Percentiles rank a stretch among this genome's conserved stretches.
phyloP scores from a whole-genome alignment of 805 yeast genomes.

The Clavispora phyllophila region DNA sequence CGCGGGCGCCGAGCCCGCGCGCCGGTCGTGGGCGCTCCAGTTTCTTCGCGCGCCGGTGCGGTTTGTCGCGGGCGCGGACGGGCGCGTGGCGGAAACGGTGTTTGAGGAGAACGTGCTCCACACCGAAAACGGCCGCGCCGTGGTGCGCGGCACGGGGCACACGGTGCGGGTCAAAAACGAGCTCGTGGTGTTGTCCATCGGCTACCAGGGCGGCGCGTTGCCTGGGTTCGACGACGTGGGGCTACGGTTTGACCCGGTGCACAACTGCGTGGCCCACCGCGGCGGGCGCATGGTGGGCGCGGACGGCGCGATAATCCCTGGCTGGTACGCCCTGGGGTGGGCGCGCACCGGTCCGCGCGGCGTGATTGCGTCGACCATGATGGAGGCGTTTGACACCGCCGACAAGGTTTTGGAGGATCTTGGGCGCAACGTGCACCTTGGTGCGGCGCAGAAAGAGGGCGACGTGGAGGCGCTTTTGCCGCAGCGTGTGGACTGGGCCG shows the following conservation, averaged over 20 bases:
- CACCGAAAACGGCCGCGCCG: constrained; percentile 26
- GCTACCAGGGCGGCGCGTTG: constrained; percentile 69
- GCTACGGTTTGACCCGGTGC: constrained; percentile 20
- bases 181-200: constrained; percentile 73
- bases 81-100: constrained; percentile 39
- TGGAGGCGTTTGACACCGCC: constrained; percentile 74
- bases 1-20: no score
- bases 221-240: constrained; percentile 46
- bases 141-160: constrained; percentile 33
- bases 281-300: constrained; percentile 26
- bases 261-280: constrained; percentile 27
- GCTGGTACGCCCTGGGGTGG: constrained; percentile 88
- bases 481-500: constrained; percentile 50
- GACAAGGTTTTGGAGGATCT: constrained; percentile 58
- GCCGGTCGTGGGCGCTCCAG: constrained; percentile 72
- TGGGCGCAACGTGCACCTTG: constrained; percentile 21
- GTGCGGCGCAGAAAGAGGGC: constrained; percentile 11
- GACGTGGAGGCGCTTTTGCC: constrained; percentile 9
- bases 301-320: constrained; percentile 21
- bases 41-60: constrained; percentile 64
- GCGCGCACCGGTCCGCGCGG: constrained; percentile 82
- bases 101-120: constrained; percentile 45
- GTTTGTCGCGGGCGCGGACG: constrained; percentile 35
- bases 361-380: constrained; percentile 86
- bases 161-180: constrained; percentile 43